Percentiles rank a stretch among this genome's conserved stretches.
Evolutionary conservation across 768 basidiomycete species (phyloP).

Genomic region (Coprinopsis strossmayeri): DNA sequence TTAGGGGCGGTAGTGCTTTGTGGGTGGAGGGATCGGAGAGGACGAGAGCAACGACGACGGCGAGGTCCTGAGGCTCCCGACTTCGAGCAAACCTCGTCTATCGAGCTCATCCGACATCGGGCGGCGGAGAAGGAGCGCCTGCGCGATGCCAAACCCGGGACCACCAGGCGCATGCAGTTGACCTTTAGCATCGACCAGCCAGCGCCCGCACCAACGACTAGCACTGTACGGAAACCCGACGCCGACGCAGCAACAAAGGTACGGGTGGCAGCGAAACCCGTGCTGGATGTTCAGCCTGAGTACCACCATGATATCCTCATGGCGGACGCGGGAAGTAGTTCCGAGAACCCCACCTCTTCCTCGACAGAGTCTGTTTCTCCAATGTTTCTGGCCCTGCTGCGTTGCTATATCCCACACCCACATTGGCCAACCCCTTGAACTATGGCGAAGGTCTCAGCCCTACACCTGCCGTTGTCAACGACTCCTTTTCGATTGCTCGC

Average conservation of each 20-base stretch:
- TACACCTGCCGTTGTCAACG: slow-evolving; percentile 35
- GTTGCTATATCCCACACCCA: slow-evolving; percentile 60
- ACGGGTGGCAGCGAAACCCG: slow-evolving; percentile 14
- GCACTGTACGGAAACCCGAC: slow-evolving; percentile 57
- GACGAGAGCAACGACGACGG: too few relatives aligned
- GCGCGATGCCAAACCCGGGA: slow-evolving; percentile 69
- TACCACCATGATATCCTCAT: slow-evolving; percentile 16
- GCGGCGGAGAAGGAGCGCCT: slow-evolving; percentile 78
- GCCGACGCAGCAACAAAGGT: slow-evolving; percentile 17
- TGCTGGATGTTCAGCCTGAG: too few relatives aligned
- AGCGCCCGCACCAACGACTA: slow-evolving; percentile 33
- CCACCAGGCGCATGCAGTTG: slow-evolving; percentile 86
- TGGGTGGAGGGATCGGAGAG: slow-evolving; percentile 70
- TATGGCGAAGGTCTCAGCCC: slow-evolving; percentile 70
- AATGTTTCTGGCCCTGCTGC: slow-evolving; percentile 75
- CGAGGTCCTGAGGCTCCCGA: slow-evolving; percentile 81
- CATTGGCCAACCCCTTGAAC: slow-evolving; percentile 61
- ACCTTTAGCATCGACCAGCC: slow-evolving; percentile 82
- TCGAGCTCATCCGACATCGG: slow-evolving; percentile 74
- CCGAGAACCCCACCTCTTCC: slow-evolving; percentile 6
- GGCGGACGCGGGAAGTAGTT: neutral
- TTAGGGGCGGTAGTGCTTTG: too few relatives aligned
- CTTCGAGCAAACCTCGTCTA: slow-evolving; percentile 72
- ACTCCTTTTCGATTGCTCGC: slow-evolving; percentile 56
- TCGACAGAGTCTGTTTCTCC: too few relatives aligned